Evolutionary conservation across 1,284 basidiomycete genomes (phyloP), one percentile per base, ranked within the genome.

Genomic region (Microbotryum silenes-acaulis): DNA sequence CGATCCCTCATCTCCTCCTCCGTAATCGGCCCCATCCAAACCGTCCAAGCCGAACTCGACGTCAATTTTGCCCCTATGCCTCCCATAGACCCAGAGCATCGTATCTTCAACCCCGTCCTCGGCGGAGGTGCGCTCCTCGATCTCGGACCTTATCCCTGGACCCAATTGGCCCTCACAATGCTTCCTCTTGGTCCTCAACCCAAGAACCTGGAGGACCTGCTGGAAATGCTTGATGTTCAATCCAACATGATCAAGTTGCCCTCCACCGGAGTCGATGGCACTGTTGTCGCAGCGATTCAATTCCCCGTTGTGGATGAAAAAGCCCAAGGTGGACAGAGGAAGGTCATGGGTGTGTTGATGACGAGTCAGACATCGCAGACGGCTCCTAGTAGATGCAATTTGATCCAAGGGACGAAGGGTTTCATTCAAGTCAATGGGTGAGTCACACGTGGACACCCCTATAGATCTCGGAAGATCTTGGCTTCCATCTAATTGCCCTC

Each of bases 91-190:
- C 54, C 57, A 16, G 72, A 72, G 29, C 76, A 79, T 67, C 70
- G 79, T 0, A 58, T 79, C 4, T 72, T 75, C 56, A 73, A 75
- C 57, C 75, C 77, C 0, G 73, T 77, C 20, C 69, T 79, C 0
- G 79, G 76, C 0, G 80, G 80, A 8, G 79, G 79, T 7, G 73
- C 75, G 0, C 63, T 80, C 10, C 72, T 80, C 45, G 80, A 81
- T 66, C 61, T 80, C 7, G 79, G 79, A 69, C 65, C 75, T 50
- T 70, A 71, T 57, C 69, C 72, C 18, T 68, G 70, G 51, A 75
- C 73, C 10, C 75, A 72, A n/a, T 74, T 76, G 9, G 74, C 71
- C 62, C 46, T 75, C 65, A 8, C 69, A 61, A 48, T 71, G 20
- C 45, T 64, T 9, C 52, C 47, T 5, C 60, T 46, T 2, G 49